A percentile compares a stretch with the other conserved stretches of the same genome.
These are phyloP conservation scores for Hypoxylon sp. DNA, from an alignment of 2,329 filamentous ascomycete species.

Conservation along the genomic window DNA sequence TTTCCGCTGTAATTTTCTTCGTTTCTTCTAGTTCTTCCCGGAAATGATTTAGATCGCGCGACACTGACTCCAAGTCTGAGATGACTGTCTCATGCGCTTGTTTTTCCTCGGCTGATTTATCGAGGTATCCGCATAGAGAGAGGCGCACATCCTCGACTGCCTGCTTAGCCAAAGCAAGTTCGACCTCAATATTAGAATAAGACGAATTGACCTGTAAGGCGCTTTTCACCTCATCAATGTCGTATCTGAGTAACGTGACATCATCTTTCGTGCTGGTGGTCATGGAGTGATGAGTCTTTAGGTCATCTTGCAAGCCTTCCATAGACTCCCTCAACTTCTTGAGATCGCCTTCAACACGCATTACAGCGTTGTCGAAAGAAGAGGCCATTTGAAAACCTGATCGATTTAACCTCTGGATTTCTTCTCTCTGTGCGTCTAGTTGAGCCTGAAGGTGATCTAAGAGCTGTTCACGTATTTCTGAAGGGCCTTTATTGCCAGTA, in stretches of 20 bases:
- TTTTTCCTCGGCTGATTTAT: conserved; percentile 11
- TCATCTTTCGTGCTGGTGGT: conserved; percentile 42
- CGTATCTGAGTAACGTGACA: conserved; percentile 47
- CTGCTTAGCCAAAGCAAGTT: conserved; percentile 29
- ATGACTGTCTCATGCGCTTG: conserved; percentile 26
- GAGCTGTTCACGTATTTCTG: conserved; percentile 25
- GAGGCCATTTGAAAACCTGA: conserved; percentile 55
- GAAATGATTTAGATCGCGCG: conserved; percentile 16
- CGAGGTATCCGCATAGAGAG: conserved; percentile 39
- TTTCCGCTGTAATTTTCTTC: conserved; percentile 46
- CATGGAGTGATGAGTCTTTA: conserved; percentile 24
- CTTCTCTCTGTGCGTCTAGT: conserved; percentile 52
- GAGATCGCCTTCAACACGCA: conserved; percentile 54
- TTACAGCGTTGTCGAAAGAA: conserved; percentile 53
- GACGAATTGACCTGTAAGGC: conserved; percentile 12
- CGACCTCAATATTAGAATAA: conserved; percentile 29
- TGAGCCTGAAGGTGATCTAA: conserved; percentile 52
- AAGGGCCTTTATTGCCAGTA: conserved; percentile 9
- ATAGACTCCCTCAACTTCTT: conserved; percentile 51
- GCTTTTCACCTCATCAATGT: conserved; percentile 43
- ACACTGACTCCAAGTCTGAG: conserved; percentile 19
- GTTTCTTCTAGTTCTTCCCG: conserved; percentile 37
- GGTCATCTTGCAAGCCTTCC: conserved; percentile 45
- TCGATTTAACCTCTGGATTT: conserved; percentile 55
- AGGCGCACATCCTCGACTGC: conserved; percentile 44